Percentiles rank a stretch among this genome's conserved stretches.
Conservation (phyloP, 805 yeast genomes). For the Candida manassasensis region DNA sequence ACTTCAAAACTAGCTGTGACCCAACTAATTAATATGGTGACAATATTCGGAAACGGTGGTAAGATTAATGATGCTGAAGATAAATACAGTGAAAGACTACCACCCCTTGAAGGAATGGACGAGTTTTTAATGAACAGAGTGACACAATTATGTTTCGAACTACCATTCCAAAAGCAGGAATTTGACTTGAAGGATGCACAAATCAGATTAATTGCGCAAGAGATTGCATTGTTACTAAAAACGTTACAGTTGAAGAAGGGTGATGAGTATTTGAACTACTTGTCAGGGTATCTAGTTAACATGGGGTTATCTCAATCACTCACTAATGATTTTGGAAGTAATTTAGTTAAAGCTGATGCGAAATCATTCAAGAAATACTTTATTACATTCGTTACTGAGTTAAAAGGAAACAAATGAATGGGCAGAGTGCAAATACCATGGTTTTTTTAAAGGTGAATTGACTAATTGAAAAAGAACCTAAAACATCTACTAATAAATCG, state of each 20-base stretch:
- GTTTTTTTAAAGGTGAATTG: too few relatives aligned
- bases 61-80: slow-evolving; percentile 59
- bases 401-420: slow-evolving; percentile 22
- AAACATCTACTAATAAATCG: too few relatives aligned
- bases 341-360: slow-evolving; percentile 50
- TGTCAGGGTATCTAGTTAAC: slow-evolving; percentile 52
- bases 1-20: slow-evolving; percentile 66
- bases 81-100: slow-evolving; percentile 42
- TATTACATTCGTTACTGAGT: slow-evolving; percentile 36
- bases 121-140: slow-evolving; percentile 64
- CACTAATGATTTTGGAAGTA: slow-evolving; percentile 56
- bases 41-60: slow-evolving; percentile 63
- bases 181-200: slow-evolving; percentile 77
- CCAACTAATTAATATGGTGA: slow-evolving; percentile 59
- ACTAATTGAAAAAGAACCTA: too few relatives aligned
- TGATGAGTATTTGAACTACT: slow-evolving; percentile 40
- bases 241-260: slow-evolving; percentile 45
- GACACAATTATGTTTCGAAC: slow-evolving; percentile 65
- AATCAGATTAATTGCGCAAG: slow-evolving; percentile 67
- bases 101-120: slow-evolving; percentile 64
- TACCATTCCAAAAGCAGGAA: slow-evolving; percentile 67
- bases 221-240: slow-evolving; percentile 65
- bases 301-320: slow-evolving; percentile 55
- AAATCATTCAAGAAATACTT: slow-evolving; percentile 72
- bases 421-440: too few relatives aligned